phyloP scores from a whole-genome alignment of 345 rosid species.

The Citrus medica region DNA sequence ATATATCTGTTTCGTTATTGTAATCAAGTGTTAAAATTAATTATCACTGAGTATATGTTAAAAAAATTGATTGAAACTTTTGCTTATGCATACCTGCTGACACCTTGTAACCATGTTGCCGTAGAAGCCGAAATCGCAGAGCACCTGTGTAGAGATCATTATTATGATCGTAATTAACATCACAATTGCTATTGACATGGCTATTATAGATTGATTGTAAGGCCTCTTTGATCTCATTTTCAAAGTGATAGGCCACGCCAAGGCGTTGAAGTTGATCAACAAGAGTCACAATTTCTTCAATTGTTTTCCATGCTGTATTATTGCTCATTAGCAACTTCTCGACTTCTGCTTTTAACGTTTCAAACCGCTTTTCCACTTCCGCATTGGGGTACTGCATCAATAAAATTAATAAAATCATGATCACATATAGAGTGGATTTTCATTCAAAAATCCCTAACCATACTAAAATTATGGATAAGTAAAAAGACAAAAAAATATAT shows the following conservation, averaged over 20 bases:
- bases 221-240: not conserved
- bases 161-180: not conserved
- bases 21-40: not conserved
- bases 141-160: constrained; percentile 21
- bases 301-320: not conserved
- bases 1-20: constrained; percentile 19
- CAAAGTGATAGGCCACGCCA: constrained; percentile 6
- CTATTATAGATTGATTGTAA: not conserved
- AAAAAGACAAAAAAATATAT: too few relatives aligned
- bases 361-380: not conserved
- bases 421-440: too few relatives aligned
- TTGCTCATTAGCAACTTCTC: not conserved
- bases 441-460: too few relatives aligned
- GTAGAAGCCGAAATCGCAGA: constrained; percentile 30
- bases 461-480: too few relatives aligned
- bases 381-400: not conserved
- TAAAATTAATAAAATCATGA: too few relatives aligned
- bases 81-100: constrained; percentile 18
- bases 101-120: constrained; percentile 31
- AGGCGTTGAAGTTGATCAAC: constrained; percentile 6
- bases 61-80: too few relatives aligned
- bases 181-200: too few relatives aligned
- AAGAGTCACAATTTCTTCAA: not conserved
- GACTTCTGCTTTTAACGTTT: not conserved
- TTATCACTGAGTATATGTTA: too few relatives aligned